Evolutionary conservation across 306 rosid genomes (phyloP), one percentile per base, ranked within the genome.

Genomic region (Myrica gale): DNA sequence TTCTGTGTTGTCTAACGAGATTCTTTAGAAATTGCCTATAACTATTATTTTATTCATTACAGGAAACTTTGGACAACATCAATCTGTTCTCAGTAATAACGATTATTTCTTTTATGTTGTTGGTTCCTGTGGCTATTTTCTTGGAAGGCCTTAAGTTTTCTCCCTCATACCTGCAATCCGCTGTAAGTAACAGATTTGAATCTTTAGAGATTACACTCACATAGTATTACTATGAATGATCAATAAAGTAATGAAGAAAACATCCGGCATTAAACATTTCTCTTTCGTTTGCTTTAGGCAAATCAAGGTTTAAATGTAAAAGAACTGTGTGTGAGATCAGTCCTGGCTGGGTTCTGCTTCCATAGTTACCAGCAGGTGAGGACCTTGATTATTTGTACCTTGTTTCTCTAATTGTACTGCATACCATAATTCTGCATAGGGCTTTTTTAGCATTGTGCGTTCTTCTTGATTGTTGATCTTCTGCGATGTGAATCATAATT

Each of bases 21-120:
- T 77, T 78, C 19, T 52, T 72, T 58, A 26, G 72, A 60, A 56
- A 69, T 37, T 48, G 17, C 81, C 19, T 2, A 74, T 83, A 37
- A 68, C 69, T 58, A 55, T 42, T 76, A 79, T 61, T 74, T 74
- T 75, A 68, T 47, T 75, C 71, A 4, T 82, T 32, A 48, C 84
- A 92, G 97, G 96, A 87, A 76, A 53, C 79, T 23, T 71, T 92
- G 91, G 97, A 92, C 82, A 90, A 84, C 68, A 84, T 92, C 86
- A 92, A 88, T 78, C 93, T 92, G 74, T 87, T 84, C 75, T 90
- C 93, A 37, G 86, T 87, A 21, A 84, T 88, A 60, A 89, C 97
- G 39, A 79, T 90, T 50, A 90, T 90, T 76, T 92, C 97, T 74
- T 92, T 92, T 71, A 54, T 87, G 78, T 5, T 90, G 63, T 81